phyloP scores from a whole-genome alignment of 1,139 yeast genomes.

The Pneumocystis wakefieldiae region DNA sequence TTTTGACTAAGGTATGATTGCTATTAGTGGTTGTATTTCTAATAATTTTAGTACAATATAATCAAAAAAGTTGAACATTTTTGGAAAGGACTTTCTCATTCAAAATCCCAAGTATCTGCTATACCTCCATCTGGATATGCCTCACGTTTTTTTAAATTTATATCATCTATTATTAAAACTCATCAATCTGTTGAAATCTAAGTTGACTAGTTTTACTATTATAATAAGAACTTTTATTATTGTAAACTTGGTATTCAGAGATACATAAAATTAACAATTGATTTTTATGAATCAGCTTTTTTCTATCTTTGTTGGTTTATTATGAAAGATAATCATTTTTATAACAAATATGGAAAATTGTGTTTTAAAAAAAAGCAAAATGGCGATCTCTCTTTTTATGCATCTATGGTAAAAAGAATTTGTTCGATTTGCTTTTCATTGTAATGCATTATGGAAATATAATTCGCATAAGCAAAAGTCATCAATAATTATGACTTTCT shows the following conservation, averaged over 20 bases:
- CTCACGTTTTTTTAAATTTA: constrained; percentile 61
- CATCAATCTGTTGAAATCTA: constrained; percentile 4
- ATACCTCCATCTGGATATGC: constrained; percentile 87
- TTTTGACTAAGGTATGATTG: constrained; percentile 46
- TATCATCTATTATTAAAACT: constrained; percentile 22
- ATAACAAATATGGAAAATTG: background rate
- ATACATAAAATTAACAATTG: background rate
- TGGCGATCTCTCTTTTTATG: background rate
- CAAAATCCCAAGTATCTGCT: constrained; percentile 59
- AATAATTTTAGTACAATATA: constrained; percentile 36
- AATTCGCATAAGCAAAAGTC: background rate
- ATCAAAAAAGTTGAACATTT: constrained; percentile 72
- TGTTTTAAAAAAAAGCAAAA: background rate
- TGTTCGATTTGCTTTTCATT: background rate
- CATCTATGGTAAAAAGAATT: background rate
- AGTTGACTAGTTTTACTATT: background rate
- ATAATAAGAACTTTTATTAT: background rate
- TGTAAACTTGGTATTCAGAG: background rate
- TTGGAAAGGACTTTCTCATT: constrained; percentile 61
- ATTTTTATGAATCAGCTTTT: background rate
- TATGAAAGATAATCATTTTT: background rate
- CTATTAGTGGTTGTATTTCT: background rate
- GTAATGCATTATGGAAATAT: background rate
- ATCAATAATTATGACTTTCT: background rate
- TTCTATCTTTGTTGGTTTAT: background rate